Percentiles rank a stretch among this genome's conserved stretches.
phyloP scores from a whole-genome alignment of 1,284 basidiomycete species.

The Apiotrichum akiyoshidainum region DNA sequence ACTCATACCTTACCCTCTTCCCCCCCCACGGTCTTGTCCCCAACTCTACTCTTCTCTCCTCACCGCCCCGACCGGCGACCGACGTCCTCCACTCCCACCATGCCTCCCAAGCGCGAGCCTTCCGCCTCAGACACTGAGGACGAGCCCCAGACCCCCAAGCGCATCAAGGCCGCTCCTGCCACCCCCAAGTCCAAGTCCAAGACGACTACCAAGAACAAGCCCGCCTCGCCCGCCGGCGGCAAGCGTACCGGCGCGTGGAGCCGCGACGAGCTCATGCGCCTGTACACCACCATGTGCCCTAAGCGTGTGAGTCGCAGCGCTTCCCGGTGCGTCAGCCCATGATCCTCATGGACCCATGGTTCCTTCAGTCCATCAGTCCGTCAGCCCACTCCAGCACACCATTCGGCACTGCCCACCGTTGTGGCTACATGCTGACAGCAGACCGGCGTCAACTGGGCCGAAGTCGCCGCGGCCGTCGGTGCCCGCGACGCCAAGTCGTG shows the following conservation, averaged over 20 bases:
- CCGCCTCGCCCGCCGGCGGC: not conserved
- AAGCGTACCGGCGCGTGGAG: slow-evolving; percentile 22
- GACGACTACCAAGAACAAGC: not conserved
- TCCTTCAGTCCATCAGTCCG: no score
- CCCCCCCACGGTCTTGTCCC: not conserved
- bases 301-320: slow-evolving; percentile 23
- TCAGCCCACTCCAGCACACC: no score
- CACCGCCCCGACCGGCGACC: no score
- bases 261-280: slow-evolving; percentile 27
- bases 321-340: no score
- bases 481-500: slow-evolving; percentile 31
- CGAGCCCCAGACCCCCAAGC: no score
- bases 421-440: slow-evolving; percentile 12
- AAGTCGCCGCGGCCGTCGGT: slow-evolving; percentile 24
- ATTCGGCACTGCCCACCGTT: no score
- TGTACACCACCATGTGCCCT: slow-evolving; percentile 32
- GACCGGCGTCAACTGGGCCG: slow-evolving; percentile 30
- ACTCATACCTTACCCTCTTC: no score
- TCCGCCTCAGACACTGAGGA: slow-evolving; percentile 2
- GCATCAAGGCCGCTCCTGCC: no score
- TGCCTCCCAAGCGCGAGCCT: slow-evolving; percentile 9
- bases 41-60: not conserved
- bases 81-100: not conserved
- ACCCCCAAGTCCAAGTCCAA: not conserved
- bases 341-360: no score